Conservation (phyloP, 192 early-diverging fungal genomes). For the Gigaspora rosea region DNA sequence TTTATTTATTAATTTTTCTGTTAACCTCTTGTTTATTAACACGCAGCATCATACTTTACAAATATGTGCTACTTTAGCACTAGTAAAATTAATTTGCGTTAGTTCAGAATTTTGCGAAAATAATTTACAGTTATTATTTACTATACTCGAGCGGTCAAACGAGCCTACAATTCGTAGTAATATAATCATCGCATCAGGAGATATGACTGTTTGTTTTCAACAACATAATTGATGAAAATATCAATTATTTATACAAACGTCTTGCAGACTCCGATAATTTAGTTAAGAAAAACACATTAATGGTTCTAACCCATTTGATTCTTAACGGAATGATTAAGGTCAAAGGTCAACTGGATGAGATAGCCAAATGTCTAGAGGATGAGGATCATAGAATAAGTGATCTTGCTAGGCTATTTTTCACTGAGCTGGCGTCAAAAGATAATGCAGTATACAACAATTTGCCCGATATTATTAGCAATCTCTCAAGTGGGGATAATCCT, state of each 20-base stretch:
- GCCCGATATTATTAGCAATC: slow-evolving; percentile 95
- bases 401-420: slow-evolving; percentile 93
- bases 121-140: slow-evolving; percentile 88
- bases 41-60: slow-evolving; percentile 81
- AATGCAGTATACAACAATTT: slow-evolving; percentile 99
- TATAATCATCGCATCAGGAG: slow-evolving; percentile 95
- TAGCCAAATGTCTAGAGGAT: slow-evolving; percentile 96
- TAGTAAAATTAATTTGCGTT: slow-evolving; percentile 98
- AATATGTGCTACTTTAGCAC: slow-evolving; percentile 79
- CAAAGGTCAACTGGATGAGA: slow-evolving; percentile 96
- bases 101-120: slow-evolving; percentile 92
- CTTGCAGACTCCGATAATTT: slow-evolving; percentile 76
- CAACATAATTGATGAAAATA: slow-evolving; percentile 95
- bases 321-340: slow-evolving; percentile 99
- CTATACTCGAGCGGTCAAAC: slow-evolving; percentile 81
- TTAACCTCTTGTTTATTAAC: slow-evolving; percentile 22
- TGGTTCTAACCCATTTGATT: slow-evolving; percentile 98
- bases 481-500: slow-evolving; percentile 65
- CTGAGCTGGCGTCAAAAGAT: slow-evolving; percentile 93
- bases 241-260: slow-evolving; percentile 91
- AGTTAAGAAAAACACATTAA: slow-evolving; percentile 96
- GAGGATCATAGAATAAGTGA: slow-evolving; percentile 86
- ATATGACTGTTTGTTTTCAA: slow-evolving; percentile 98
- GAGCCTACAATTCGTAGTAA: slow-evolving; percentile 90
- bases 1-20: not conserved